A percentile compares a stretch with the other conserved stretches of the same genome.
Evolutionary conservation across 2,329 filamentous ascomycete species (phyloP).

Genomic region (Hypoxylon sp.): DNA sequence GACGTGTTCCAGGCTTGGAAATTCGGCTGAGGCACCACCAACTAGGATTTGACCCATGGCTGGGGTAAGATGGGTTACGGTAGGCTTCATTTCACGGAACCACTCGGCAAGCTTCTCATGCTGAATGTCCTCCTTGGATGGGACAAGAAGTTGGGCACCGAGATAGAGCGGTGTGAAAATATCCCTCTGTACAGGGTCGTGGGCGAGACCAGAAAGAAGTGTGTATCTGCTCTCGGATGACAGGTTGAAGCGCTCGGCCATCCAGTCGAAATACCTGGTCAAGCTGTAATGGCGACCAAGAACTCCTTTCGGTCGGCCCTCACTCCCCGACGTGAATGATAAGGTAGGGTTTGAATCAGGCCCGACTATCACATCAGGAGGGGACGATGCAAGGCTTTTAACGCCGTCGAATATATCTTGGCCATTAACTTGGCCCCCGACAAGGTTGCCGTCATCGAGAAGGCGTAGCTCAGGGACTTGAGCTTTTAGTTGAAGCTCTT

Average conservation of each 20-base stretch:
- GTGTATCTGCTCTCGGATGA: conserved; percentile 82
- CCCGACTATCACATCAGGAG: conserved; percentile 83
- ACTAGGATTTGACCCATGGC: conserved; percentile 97
- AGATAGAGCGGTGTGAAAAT: conserved; percentile 94
- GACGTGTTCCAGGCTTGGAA: conserved; percentile 81
- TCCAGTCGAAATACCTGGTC: conserved; percentile 92
- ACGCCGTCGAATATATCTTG: conserved; percentile 75
- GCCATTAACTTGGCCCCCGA: conserved; percentile 77
- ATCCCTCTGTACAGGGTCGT: conserved; percentile 79
- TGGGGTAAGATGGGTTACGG: conserved; percentile 90
- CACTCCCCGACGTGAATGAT: conserved; percentile 80
- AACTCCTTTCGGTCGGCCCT: conserved; percentile 89
- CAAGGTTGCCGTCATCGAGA: conserved; percentile 77
- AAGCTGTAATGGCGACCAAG: conserved; percentile 88
- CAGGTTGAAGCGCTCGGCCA: conserved; percentile 85
- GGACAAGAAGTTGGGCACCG: conserved; percentile 83
- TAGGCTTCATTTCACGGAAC: conserved; percentile 82
- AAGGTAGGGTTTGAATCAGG: conserved; percentile 87
- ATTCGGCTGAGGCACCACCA: conserved; percentile 83
- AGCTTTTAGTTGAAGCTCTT: conserved; percentile 79
- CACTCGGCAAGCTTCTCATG: conserved; percentile 91
- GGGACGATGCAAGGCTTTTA: conserved; percentile 65
- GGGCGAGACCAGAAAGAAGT: conserved; percentile 86
- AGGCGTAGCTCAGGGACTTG: conserved; percentile 82
- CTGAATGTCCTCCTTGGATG: conserved; percentile 85